Conservation (phyloP, 1,139 yeast species). For the Saccharomyces pastorianus region DNA sequence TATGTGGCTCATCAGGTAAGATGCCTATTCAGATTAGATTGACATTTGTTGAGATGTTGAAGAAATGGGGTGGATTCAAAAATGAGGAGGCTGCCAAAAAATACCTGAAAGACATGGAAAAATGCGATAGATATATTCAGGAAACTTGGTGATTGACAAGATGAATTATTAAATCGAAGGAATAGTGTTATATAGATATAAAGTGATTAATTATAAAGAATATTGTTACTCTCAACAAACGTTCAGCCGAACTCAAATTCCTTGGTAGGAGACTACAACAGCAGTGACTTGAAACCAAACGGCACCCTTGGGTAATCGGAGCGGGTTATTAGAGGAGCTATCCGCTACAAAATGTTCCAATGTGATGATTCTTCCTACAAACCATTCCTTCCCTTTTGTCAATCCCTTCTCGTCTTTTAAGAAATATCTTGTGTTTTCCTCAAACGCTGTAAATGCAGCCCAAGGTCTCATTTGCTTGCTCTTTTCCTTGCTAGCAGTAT, state of each 20-base stretch:
- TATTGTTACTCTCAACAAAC: neutral
- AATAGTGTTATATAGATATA: neutral
- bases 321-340: conserved; percentile 18
- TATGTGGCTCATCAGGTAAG: conserved; percentile 89
- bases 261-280: conserved; percentile 10
- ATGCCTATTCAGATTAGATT: conserved; percentile 90
- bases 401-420: conserved; percentile 17
- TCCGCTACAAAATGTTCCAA: conserved; percentile 19
- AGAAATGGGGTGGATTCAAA: conserved; percentile 35
- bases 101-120: conserved; percentile 55
- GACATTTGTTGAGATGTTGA: conserved; percentile 57
- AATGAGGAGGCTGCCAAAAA: conserved; percentile 42
- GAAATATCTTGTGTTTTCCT: conserved; percentile 25
- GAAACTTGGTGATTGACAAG: conserved; percentile 69
- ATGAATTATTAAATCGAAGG: neutral
- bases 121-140: conserved; percentile 62
- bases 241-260: neutral
- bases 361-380: conserved; percentile 24
- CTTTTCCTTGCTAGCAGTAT: conserved; percentile 6
- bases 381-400: conserved; percentile 27
- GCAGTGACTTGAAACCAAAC: conserved; percentile 29
- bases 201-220: neutral
- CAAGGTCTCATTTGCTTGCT: conserved; percentile 16
- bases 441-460: conserved; percentile 32
- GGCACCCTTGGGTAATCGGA: conserved; percentile 21